phyloP scores from a whole-genome alignment of 2,329 filamentous ascomycete species.

The Esteya vermicola region DNA sequence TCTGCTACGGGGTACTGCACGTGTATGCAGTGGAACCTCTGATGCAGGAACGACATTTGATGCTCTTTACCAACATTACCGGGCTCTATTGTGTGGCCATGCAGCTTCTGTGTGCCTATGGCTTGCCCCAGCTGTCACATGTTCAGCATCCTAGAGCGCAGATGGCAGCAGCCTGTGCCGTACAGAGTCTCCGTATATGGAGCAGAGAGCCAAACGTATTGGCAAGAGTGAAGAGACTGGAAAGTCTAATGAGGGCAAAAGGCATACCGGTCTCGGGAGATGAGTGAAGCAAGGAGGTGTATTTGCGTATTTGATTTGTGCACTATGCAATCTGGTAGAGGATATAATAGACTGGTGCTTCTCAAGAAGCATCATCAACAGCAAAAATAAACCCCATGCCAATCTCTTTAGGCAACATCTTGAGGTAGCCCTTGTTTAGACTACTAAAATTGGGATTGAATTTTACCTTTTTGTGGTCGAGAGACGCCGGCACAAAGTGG shows the following conservation, averaged over 20 bases:
- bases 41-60: conserved; percentile 8
- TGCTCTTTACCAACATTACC: conserved; percentile 10
- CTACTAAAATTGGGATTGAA: conserved; percentile 16
- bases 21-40: conserved; percentile 9
- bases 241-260: background rate
- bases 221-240: background rate
- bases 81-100: conserved; percentile 8
- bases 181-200: background rate
- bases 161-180: background rate
- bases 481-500: conserved; percentile 11
- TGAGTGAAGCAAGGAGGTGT: too few species aligned
- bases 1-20: conserved; percentile 7
- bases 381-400: conserved; percentile 1
- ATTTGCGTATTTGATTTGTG: too few species aligned
- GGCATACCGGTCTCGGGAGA: background rate
- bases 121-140: conserved; percentile 3
- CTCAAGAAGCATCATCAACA: too few species aligned
- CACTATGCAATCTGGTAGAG: too few species aligned
- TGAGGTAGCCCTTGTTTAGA: conserved; percentile 9
- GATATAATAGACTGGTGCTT: too few species aligned
- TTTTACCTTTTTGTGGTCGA: conserved; percentile 13
- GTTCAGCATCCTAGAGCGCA: background rate
- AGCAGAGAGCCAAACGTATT: background rate
- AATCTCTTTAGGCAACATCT: conserved; percentile 7
- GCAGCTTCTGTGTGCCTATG: conserved; percentile 8